Conservation (phyloP, 1,284 basidiomycete genomes). For the Leucoagaricus sp. region DNA sequence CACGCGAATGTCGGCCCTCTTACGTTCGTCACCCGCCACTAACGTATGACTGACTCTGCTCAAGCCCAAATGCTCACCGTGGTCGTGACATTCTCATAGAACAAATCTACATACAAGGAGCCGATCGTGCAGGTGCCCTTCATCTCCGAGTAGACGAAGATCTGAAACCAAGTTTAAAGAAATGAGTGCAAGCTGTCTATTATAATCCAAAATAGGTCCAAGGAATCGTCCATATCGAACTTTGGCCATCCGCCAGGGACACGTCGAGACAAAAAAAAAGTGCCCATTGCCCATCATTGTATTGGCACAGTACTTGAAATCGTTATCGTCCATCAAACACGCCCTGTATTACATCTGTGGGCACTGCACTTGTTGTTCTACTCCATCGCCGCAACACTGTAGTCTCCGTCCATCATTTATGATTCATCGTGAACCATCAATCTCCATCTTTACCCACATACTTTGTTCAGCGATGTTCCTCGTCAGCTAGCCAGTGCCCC, state of each 20-base stretch:
- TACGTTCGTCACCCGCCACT: background rate
- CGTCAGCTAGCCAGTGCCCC: constrained; percentile 5
- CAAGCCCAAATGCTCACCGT: background rate
- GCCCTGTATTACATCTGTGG: no score
- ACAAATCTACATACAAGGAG: background rate
- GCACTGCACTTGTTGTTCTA: no score
- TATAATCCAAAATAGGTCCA: constrained; percentile 1
- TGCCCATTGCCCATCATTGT: background rate
- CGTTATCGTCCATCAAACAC: no score
- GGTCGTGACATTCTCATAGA: background rate
- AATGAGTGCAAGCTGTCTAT: background rate
- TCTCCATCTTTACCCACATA: background rate
- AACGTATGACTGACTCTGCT: background rate
- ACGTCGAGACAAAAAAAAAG: no score
- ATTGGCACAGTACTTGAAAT: no score
- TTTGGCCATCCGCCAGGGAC: background rate
- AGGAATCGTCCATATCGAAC: background rate
- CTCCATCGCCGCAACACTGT: background rate
- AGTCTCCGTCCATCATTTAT: background rate
- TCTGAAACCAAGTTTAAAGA: constrained; percentile 5
- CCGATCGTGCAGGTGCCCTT: background rate
- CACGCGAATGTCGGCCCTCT: constrained; percentile 1
- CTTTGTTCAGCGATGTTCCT: no score
- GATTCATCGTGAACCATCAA: constrained; percentile 7
- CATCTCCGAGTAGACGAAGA: constrained; percentile 8